These are phyloP conservation scores for Canavalia gladiata DNA, from an alignment of 306 rosid species.

Conservation along the genomic window DNA sequence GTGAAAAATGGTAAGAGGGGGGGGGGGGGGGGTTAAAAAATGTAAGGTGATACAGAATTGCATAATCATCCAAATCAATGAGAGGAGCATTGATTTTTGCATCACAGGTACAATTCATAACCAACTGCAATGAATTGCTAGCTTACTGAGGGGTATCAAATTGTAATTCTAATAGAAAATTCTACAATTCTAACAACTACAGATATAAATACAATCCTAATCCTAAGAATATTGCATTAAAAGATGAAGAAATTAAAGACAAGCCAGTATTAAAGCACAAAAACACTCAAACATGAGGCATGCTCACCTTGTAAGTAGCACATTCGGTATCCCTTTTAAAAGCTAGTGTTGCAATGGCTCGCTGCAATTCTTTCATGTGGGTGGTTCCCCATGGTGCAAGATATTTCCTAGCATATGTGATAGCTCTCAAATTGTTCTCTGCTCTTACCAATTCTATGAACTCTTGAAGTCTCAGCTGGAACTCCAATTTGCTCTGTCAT, in stretches of 20 bases:
- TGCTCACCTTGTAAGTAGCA: constrained; percentile 84
- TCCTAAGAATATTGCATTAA: not conserved
- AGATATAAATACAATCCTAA: constrained; percentile 21
- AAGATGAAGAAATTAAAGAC: not conserved
- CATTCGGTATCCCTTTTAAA: constrained; percentile 86
- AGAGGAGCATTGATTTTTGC: constrained; percentile 3
- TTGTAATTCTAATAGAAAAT: constrained; percentile 15
- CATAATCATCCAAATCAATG: constrained; percentile 6
- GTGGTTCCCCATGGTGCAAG: constrained; percentile 92
- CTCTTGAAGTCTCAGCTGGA: constrained; percentile 97
- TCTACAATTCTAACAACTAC: constrained; percentile 35
- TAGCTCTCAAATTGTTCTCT: constrained; percentile 83
- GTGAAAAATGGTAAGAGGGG: not conserved
- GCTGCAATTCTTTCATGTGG: constrained; percentile 92
- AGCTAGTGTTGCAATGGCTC: constrained; percentile 82
- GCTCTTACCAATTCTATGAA: constrained; percentile 95
- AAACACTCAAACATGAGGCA: constrained; percentile 3
- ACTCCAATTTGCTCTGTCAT: constrained; percentile 90
- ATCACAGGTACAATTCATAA: constrained; percentile 7
- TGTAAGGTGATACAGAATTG: not conserved
- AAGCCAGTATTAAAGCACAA: constrained; percentile 24
- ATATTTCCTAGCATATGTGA: constrained; percentile 82
- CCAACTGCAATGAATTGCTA: not conserved
- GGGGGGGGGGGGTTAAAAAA: not conserved
- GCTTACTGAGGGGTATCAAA: constrained; percentile 3